phyloP scores from a whole-genome alignment of 2,329 filamentous ascomycete species.

The Berkeleyomyces rouxiae region DNA sequence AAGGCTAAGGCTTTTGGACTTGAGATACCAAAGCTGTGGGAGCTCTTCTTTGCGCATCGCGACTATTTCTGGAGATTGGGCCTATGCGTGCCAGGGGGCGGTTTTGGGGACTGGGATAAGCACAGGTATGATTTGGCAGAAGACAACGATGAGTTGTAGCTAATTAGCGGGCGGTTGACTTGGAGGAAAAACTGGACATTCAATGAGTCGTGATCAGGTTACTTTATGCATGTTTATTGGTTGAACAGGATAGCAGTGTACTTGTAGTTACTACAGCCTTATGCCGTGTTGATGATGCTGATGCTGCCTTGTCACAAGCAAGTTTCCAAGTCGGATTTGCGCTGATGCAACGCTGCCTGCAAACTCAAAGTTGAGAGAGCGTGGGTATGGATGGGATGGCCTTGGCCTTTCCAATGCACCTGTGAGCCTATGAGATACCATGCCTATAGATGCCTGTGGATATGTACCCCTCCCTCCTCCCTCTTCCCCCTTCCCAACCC shows the following conservation, averaged over 20 bases:
- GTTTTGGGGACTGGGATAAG: slow-evolving; percentile 49
- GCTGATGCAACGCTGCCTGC: neutral
- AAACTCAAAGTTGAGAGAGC: neutral
- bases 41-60: slow-evolving; percentile 80
- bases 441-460: too few relatives aligned
- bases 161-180: slow-evolving; percentile 12
- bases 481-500: neutral
- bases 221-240: neutral
- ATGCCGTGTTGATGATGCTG: neutral
- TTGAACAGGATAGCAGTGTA: neutral
- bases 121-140: slow-evolving; percentile 28
- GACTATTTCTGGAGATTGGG: slow-evolving; percentile 96
- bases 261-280: neutral
- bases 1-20: neutral
- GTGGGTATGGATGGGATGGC: too few relatives aligned
- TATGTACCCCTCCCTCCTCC: neutral
- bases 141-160: slow-evolving; percentile 24
- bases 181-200: neutral
- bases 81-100: slow-evolving; percentile 69
- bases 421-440: too few relatives aligned
- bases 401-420: too few relatives aligned
- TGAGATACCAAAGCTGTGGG: slow-evolving; percentile 52
- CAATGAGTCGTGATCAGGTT: neutral
- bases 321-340: neutral
- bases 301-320: neutral